Evolutionary conservation across 2,329 filamentous ascomycete species (phyloP).

Genomic region (Hypoxylon sp.): DNA sequence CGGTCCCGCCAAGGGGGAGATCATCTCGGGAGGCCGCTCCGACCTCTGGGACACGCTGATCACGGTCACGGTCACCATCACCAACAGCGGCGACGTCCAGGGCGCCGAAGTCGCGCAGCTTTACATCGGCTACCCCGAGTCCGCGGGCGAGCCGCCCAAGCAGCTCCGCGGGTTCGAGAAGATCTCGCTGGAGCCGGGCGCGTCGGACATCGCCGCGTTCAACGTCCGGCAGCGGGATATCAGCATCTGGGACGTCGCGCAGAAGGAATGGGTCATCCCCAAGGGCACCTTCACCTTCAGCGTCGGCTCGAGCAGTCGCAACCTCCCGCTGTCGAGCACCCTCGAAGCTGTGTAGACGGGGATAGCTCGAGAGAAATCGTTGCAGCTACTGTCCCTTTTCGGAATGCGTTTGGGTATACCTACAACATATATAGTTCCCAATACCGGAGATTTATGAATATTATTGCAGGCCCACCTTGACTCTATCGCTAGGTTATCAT

Average conservation of each 20-base stretch:
- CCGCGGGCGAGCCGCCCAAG: slow-evolving; percentile 51
- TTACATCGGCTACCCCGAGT: slow-evolving; percentile 55
- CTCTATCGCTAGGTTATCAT: no score
- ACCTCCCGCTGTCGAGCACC: slow-evolving; percentile 52
- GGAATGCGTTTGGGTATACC: no score
- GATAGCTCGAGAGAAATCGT: not conserved
- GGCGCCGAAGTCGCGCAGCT: slow-evolving; percentile 75
- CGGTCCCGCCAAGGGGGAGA: slow-evolving; percentile 51
- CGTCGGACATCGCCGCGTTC: slow-evolving; percentile 58
- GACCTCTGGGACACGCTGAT: slow-evolving; percentile 57
- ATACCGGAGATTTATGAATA: no score
- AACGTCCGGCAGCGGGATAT: slow-evolving; percentile 66
- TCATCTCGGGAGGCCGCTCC: slow-evolving; percentile 53
- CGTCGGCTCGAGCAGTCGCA: slow-evolving; percentile 57
- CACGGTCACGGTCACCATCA: slow-evolving; percentile 65
- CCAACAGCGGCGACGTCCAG: slow-evolving; percentile 67
- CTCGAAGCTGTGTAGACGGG: slow-evolving; percentile 37
- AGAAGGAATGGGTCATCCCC: slow-evolving; percentile 64
- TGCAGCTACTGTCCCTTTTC: no score
- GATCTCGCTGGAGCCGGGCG: slow-evolving; percentile 57
- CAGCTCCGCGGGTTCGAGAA: slow-evolving; percentile 72
- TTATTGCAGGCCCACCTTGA: no score
- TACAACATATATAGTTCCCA: not conserved
- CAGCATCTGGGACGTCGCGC: slow-evolving; percentile 67
- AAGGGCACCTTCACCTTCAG: slow-evolving; percentile 49